Percentiles rank a stretch among this genome's conserved stretches.
phyloP scores from a whole-genome alignment of 257 asterid species.

The Nyctanthes arbortristis region DNA sequence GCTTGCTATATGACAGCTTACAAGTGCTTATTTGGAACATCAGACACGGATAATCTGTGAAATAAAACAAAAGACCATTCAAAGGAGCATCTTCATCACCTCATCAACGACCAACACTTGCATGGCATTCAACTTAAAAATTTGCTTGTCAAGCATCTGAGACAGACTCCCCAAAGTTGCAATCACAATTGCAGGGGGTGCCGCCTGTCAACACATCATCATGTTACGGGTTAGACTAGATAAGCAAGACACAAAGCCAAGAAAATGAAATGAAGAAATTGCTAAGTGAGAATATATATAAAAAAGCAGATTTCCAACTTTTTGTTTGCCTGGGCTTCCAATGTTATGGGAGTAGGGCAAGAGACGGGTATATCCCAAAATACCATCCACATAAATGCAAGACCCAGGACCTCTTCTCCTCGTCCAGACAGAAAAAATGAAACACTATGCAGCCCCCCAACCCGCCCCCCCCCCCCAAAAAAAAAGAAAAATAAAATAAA shows the following conservation, averaged over 20 bases:
- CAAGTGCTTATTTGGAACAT: slow-evolving; percentile 3
- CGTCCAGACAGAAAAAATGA: not conserved
- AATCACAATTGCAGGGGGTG: slow-evolving; percentile 83
- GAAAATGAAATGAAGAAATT: not conserved
- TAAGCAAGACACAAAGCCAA: slow-evolving; percentile 7
- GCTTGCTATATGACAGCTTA: not conserved
- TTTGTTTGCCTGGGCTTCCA: not conserved
- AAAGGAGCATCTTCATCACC: slow-evolving; percentile 44
- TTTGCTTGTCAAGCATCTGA: slow-evolving; percentile 81
- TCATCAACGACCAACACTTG: slow-evolving; percentile 90
- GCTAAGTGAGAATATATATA: not conserved
- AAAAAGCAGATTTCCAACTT: slow-evolving; percentile 5
- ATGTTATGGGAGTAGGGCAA: not conserved
- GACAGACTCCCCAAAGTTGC: slow-evolving; percentile 87
- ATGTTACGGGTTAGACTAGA: slow-evolving; percentile 15
- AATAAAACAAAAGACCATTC: slow-evolving; percentile 14
- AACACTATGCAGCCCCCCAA: too few relatives aligned
- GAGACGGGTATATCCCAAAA: not conserved
- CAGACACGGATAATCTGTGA: not conserved
- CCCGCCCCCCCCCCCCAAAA: too few relatives aligned
- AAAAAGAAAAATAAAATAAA: not conserved
- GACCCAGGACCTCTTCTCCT: not conserved
- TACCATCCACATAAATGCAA: not conserved
- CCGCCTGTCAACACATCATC: slow-evolving; percentile 52
- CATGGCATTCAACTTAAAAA: slow-evolving; percentile 72